Base-by-base conservation (phyloP, 352 stramenopile species). In the Globisporangium parvum region DNA sequence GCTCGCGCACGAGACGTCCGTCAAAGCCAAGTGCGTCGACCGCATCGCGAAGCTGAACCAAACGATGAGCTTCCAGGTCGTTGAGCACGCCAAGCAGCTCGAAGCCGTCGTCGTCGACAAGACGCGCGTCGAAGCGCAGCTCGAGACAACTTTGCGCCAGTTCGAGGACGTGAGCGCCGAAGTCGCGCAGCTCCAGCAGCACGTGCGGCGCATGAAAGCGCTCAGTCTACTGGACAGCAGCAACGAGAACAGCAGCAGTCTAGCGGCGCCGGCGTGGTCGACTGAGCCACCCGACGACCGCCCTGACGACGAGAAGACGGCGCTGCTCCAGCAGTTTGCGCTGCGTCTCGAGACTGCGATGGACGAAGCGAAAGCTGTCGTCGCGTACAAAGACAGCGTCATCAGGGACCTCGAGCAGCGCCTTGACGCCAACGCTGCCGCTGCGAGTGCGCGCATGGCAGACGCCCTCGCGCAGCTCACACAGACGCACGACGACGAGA, bases 11-110 rank as follows among this genome's bases (percentile, higher is more conserved):
- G 75, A 85, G 23, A 65, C 57, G 2, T 77, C 72, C 1, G 70
- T 86, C 6, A 89, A 89, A 62, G 64, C 76, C n/a, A 86, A 87
- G 37, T 89, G 79, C 40, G 73, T 86, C 6, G 76, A 83, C 35
- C 72, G 76, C 10, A 89, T 89, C 45, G 80, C 79, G 10, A 77
- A 80, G 53, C 62, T 89, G 15, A 86, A 70, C 42, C 79, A 89
- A 44, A 84, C 74, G 1, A 83, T 89, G 66, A 83, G 67, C 33
- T 83, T 81, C 26, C 76, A 87, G 35, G 69, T 80, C 1, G 57
- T 73, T 8, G 76, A 89, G 53, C 74, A 87, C 45, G 74, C 85
- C 44, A 74, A 86, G n/a, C 70, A 79, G 46, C 46, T 90, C 31
- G 63, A 82, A 35, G 56, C 65, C 39, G 63, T 71, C 35, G 41